Conservation (phyloP, 495 filamentous ascomycete genomes). For the Pseudomonodictys pantanalensis region DNA sequence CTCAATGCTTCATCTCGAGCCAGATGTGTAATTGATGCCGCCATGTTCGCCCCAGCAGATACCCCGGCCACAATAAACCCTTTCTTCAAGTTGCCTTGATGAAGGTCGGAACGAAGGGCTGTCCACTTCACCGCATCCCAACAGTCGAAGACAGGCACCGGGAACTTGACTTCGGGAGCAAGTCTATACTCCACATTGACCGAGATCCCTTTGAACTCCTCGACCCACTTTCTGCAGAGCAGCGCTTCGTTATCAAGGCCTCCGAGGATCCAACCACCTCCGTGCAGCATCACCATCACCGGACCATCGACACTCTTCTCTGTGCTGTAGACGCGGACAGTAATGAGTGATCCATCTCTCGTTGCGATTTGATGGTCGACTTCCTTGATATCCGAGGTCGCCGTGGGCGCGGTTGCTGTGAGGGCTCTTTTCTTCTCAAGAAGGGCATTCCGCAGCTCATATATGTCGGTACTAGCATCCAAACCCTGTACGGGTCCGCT, state of each 20-base stretch:
- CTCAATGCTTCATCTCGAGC: background rate
- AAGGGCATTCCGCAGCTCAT: background rate
- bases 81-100: background rate
- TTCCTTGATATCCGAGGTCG: background rate
- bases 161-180: conserved; percentile 10
- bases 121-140: conserved; percentile 9
- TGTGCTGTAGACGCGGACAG: background rate
- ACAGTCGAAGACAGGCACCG: conserved; percentile 2
- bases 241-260: conserved; percentile 8
- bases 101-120: background rate
- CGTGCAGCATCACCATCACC: conserved; percentile 9
- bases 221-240: background rate
- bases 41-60: conserved; percentile 8
- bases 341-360: background rate
- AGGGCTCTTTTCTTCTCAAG: background rate
- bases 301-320: background rate
- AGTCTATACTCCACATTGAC: conserved; percentile 13
- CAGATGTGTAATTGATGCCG: conserved; percentile 1
- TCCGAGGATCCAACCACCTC: conserved; percentile 6
- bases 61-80: conserved; percentile 14
- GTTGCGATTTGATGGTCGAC: background rate
- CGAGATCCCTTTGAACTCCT: background rate
- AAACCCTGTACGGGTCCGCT: background rate
- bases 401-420: background rate
- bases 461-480: conserved; percentile 4